phyloP scores from a whole-genome alignment of 2,329 filamentous ascomycete genomes.

The Aspergillus bombycis region DNA sequence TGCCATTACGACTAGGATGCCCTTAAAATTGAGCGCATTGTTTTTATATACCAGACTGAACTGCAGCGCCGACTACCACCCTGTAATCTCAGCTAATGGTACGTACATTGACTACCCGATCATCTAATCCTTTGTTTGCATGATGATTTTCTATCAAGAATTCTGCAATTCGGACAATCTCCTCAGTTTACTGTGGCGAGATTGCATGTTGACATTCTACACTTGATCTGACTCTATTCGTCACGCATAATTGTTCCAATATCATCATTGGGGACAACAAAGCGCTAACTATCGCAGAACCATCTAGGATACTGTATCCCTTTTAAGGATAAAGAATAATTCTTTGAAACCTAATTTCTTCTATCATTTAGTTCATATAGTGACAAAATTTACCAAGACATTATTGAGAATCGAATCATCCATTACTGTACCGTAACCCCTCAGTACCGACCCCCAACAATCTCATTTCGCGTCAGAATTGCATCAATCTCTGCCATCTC shows the following conservation, averaged over 20 bases:
- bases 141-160: constrained; percentile 46
- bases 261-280: constrained; percentile 6
- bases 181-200: constrained; percentile 38
- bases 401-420: background rate
- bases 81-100: background rate
- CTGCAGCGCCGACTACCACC: background rate
- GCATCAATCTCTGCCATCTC: constrained; percentile 55
- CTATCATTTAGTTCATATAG: background rate
- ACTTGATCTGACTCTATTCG: constrained; percentile 47
- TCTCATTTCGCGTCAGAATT: constrained; percentile 52
- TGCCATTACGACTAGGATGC: background rate
- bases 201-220: constrained; percentile 51
- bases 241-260: constrained; percentile 6
- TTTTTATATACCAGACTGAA: background rate
- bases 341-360: too few relatives aligned
- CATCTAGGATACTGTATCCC: background rate
- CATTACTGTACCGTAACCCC: background rate
- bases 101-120: background rate
- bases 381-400: background rate
- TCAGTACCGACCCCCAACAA: constrained; percentile 37
- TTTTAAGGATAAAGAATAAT: background rate
- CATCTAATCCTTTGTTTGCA: constrained; percentile 9
- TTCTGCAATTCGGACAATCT: constrained; percentile 53
- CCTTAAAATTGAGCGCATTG: background rate
- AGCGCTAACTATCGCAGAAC: constrained; percentile 20